Conservation (phyloP, 2,329 filamentous ascomycete species). For the Hirsutella thompsonii region DNA sequence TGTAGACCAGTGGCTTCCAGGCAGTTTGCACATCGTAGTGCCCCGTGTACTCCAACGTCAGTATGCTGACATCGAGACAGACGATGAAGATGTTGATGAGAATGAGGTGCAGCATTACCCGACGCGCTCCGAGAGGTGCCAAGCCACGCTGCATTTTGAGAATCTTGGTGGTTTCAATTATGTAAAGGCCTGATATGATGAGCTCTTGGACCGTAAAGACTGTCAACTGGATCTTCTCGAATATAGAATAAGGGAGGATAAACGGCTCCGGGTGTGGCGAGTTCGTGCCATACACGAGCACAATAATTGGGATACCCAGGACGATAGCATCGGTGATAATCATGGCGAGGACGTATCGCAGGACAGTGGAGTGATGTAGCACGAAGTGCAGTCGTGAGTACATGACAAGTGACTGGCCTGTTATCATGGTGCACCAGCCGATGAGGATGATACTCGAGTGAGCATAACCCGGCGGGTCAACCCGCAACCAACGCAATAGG, state of each 20-base stretch:
- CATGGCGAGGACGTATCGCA: constrained; percentile 39
- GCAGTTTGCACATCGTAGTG: constrained; percentile 19
- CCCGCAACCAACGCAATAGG: constrained; percentile 23
- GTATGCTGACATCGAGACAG: constrained; percentile 24
- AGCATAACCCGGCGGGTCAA: constrained; percentile 5
- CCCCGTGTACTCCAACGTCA: constrained; percentile 17
- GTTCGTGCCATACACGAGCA: constrained; percentile 41
- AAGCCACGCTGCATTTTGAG: constrained; percentile 26
- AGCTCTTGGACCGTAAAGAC: constrained; percentile 43
- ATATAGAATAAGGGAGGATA: constrained; percentile 22
- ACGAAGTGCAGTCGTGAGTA: constrained; percentile 51
- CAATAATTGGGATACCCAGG: constrained; percentile 38
- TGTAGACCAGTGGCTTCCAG: constrained; percentile 20
- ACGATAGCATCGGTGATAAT: constrained; percentile 41
- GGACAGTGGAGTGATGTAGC: constrained; percentile 31
- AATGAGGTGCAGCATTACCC: constrained; percentile 17
- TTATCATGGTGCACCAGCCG: constrained; percentile 36
- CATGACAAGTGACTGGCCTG: constrained; percentile 46
- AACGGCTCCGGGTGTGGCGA: constrained; percentile 12
- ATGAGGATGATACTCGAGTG: constrained; percentile 15
- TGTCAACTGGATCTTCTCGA: constrained; percentile 42
- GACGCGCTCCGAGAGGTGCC: constrained; percentile 6
- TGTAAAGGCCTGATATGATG: constrained; percentile 38
- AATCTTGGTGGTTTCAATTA: constrained; percentile 35
- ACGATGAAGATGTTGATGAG: constrained; percentile 30